These are phyloP conservation scores for Penicillium chermesinum DNA, from an alignment of 495 filamentous ascomycete species.

Conservation along the genomic window DNA sequence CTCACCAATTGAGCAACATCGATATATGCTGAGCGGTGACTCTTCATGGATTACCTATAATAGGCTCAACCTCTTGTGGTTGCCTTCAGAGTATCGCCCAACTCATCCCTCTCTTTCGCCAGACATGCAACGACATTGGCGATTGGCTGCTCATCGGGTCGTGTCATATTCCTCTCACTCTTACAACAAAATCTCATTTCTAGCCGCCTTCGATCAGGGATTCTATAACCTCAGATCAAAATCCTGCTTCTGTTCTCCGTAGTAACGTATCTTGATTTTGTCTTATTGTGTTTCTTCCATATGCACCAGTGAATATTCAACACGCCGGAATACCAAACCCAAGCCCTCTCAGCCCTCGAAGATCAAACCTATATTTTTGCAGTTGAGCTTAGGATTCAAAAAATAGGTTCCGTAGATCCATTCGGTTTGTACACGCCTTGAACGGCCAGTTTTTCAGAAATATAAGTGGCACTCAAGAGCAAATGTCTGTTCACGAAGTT, in stretches of 20 bases:
- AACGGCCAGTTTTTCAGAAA: not conserved
- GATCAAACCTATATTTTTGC: too few relatives aligned
- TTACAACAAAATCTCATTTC: conserved; percentile 3
- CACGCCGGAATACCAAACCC: too few relatives aligned
- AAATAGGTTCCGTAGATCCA: not conserved
- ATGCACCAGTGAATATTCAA: too few relatives aligned
- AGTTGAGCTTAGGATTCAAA: not conserved
- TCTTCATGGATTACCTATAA: conserved; percentile 12
- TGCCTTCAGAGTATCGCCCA: conserved; percentile 19
- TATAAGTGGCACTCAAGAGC: too few relatives aligned
- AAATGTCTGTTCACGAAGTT: not conserved
- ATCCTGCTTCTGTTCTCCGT: not conserved
- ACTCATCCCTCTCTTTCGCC: not conserved
- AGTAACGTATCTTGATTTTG: too few relatives aligned
- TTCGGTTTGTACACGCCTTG: not conserved
- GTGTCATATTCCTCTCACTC: conserved; percentile 8
- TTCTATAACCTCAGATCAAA: not conserved
- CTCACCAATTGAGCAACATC: not conserved
- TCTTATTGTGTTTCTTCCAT: too few relatives aligned
- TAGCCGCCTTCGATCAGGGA: not conserved
- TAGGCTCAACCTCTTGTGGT: conserved; percentile 10
- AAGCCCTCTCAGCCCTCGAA: too few relatives aligned
- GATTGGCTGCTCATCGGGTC: conserved; percentile 6
- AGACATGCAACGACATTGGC: conserved; percentile 4
- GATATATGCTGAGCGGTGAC: conserved; percentile 6